phyloP scores from a whole-genome alignment of 1,139 yeast genomes.

The Pichia sp. region DNA sequence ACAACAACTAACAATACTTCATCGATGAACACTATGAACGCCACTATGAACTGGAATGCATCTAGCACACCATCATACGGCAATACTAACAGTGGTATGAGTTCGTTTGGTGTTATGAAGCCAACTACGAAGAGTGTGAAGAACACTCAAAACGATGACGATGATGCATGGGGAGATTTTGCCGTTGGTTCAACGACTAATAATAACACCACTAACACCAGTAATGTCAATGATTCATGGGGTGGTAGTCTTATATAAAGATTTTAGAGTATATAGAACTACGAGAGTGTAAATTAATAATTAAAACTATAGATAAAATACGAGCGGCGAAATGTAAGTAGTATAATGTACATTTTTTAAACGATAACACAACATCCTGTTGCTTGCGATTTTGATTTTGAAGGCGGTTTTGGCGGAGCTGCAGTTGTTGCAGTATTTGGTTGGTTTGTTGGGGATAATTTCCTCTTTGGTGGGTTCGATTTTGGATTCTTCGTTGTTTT shows the following conservation, averaged over 20 bases:
- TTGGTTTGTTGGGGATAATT: neutral
- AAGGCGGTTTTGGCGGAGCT: neutral
- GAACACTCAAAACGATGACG: neutral
- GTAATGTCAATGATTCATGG: slow-evolving; percentile 4
- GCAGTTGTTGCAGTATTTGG: neutral
- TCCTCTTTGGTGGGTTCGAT: neutral
- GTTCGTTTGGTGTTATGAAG: slow-evolving; percentile 10
- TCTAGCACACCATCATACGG: neutral
- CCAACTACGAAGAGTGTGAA: slow-evolving; percentile 4
- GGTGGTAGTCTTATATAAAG: slow-evolving; percentile 11
- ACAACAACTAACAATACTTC: neutral
- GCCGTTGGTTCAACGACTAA: slow-evolving; percentile 12
- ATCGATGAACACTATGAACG: neutral
- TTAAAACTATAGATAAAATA: neutral
- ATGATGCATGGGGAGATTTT: slow-evolving; percentile 21
- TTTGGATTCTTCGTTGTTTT: neutral
- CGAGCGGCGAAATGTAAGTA: too few species aligned
- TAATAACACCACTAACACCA: neutral
- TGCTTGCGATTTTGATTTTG: neutral
- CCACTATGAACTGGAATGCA: neutral
- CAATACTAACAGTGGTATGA: neutral
- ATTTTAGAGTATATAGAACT: neutral
- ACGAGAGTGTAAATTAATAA: neutral
- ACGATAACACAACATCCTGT: neutral
- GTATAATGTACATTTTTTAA: too few species aligned